These are phyloP conservation scores for Baffinella frigidus DNA, from an alignment of 208 protist species.

Conservation along the genomic window DNA sequence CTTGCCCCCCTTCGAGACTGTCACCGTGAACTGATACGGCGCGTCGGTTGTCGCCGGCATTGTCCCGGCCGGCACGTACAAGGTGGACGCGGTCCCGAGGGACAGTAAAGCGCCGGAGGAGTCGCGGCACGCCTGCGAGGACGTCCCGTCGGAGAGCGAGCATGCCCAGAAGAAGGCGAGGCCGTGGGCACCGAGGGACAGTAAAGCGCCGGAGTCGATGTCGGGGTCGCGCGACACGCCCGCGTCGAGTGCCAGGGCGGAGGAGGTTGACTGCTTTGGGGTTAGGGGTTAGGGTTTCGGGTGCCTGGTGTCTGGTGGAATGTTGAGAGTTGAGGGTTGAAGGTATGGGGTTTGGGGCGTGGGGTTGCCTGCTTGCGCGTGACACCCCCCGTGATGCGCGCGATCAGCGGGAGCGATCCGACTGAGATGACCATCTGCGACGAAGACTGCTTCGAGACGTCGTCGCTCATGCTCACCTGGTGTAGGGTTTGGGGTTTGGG, in stretches of 20 bases:
- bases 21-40: background rate
- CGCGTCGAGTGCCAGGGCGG: background rate
- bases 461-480: background rate
- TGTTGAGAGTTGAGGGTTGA: too few relatives aligned
- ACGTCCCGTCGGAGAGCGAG: background rate
- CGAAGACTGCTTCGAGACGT: background rate
- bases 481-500: too few relatives aligned
- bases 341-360: too few relatives aligned
- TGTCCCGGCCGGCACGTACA: background rate
- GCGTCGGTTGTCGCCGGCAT: background rate
- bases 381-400: background rate
- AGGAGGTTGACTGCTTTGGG: background rate
- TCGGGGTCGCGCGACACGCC: background rate
- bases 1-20: background rate
- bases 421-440: background rate
- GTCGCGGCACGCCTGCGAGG: background rate
- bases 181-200: too few relatives aligned
- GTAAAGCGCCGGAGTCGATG: background rate
- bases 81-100: background rate
- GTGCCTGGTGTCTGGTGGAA: too few relatives aligned
- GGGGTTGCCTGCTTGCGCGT: background rate
- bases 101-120: background rate
- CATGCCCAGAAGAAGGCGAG: background rate
- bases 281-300: too few relatives aligned
- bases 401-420: background rate